Conservation (phyloP, 306 rosid species). For the Carpinus fangiana region DNA sequence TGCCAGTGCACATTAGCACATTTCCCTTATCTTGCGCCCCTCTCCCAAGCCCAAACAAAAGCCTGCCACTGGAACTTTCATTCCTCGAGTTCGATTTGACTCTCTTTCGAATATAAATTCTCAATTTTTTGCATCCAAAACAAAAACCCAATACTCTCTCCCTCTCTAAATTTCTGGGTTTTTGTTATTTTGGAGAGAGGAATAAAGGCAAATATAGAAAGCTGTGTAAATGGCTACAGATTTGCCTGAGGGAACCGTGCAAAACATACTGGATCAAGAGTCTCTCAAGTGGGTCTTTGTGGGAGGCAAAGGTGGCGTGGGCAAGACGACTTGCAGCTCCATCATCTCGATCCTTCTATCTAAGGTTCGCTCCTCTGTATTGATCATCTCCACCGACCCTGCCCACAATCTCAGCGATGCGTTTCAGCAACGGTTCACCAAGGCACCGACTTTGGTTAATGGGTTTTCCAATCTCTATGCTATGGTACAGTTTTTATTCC, state of each 20-base stretch:
- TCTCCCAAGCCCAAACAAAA: not conserved
- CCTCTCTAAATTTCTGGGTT: conserved; percentile 21
- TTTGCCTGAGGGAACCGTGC: conserved; percentile 65
- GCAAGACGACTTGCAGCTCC: conserved; percentile 94
- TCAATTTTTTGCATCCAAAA: not conserved
- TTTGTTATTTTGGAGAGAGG: conserved; percentile 3
- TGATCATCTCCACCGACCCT: conserved; percentile 96
- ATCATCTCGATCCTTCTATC: conserved; percentile 85
- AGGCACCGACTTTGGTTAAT: conserved; percentile 82
- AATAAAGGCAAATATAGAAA: conserved; percentile 3
- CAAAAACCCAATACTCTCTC: not conserved
- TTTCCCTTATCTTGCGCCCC: not conserved
- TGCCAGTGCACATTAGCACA: not conserved
- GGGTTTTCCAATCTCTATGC: conserved; percentile 94
- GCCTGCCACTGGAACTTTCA: not conserved
- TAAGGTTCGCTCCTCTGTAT: conserved; percentile 76
- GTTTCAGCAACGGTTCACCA: conserved; percentile 90
- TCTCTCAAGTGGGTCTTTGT: conserved; percentile 92
- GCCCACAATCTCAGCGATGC: conserved; percentile 99
- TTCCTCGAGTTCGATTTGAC: not conserved
- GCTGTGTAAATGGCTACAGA: conserved; percentile 40
- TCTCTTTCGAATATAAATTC: not conserved
- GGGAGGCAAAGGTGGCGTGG: conserved; percentile 98
- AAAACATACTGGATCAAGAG: conserved; percentile 83
- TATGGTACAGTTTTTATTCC: conserved; percentile 46